Evolutionary conservation across 352 stramenopile species (phyloP), one percentile per base, ranked within the genome.

Genomic region (Globisporangium splendens): DNA sequence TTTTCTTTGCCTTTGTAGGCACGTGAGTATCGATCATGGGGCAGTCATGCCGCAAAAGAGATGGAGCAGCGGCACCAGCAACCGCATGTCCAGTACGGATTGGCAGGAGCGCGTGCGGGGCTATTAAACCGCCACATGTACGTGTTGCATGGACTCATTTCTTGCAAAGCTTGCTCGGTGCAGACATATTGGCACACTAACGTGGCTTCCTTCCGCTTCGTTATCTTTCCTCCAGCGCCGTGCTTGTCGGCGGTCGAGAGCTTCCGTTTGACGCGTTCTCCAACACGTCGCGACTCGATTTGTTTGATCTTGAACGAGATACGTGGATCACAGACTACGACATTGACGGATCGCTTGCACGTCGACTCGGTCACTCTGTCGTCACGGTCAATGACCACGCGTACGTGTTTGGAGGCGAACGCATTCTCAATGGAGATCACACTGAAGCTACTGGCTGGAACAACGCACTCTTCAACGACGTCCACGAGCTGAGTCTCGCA

Each of bases 321-420:
- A 68, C 62, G 35, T 90, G 79, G 78, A 47, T 91, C 33, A 68
- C 61, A n/a, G 64, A 60, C 46, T 86, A 83, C 42, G 81, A 91
- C 62, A 68, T 89, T 5, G 62, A 80, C 17, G 81, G 81, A 12
- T 64, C 68, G 2, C 46, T 93, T 17, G 60, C 66, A 31, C 72
- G 75, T 8, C 73, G 79, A 33, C 73, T 88, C 18, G 79, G 83
- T n/a, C 77, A 81, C 48, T 77, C 69, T 3, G 60, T 73, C 33
- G 63, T 78, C 54, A 79, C 66, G 10, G 47, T 89, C 15, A 56
- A 72, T 31, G 46, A 69, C 3, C 65, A 68, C 46, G 69, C 64
- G 3, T 79, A 81, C 39, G 61, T 74, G 0, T 93, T 93, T 63
- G 83, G 83, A 15, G 83, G 83, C 5, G 77, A 91, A 24, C 41